phyloP scores from a whole-genome alignment of 352 stramenopile genomes.

The Phytophthora citricola region DNA sequence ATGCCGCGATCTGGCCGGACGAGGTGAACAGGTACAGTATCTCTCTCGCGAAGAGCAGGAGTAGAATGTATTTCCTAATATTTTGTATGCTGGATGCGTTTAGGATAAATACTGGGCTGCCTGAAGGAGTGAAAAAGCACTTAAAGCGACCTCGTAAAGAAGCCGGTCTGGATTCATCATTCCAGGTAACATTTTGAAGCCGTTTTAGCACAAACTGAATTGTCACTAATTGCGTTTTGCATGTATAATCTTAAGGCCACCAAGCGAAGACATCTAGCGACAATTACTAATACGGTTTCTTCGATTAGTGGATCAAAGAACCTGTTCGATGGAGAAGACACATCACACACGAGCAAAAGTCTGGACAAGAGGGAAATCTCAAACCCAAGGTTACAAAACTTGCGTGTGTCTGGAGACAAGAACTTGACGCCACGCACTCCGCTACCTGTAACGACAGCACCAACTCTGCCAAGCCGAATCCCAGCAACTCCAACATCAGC shows the following conservation, averaged over 20 bases:
- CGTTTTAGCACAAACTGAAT: neutral
- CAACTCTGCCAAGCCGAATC: conserved; percentile 33
- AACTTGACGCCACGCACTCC: conserved; percentile 7
- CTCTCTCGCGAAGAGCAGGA: too few relatives aligned
- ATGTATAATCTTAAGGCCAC: conserved; percentile 26
- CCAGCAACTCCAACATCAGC: conserved; percentile 36
- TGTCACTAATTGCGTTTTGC: neutral
- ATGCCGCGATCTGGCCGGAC: conserved; percentile 51
- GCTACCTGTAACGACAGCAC: neutral
- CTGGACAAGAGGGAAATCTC: conserved; percentile 8
- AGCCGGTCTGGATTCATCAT: conserved; percentile 29
- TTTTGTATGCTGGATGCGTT: neutral
- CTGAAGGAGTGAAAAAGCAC: conserved; percentile 69
- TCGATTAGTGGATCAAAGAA: conserved; percentile 35
- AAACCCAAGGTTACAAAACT: too few relatives aligned
- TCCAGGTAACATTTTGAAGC: conserved; percentile 36
- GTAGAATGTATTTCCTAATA: neutral
- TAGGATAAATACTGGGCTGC: conserved; percentile 54
- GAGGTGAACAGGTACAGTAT: conserved; percentile 45
- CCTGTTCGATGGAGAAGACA: conserved; percentile 30
- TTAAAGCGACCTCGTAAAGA: conserved; percentile 58
- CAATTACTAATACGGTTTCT: conserved; percentile 66
- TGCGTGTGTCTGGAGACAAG: neutral
- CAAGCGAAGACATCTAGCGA: conserved; percentile 62
- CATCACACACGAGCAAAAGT: neutral